Conservation (phyloP, 2,329 filamentous ascomycete species). For the Plectosphaerella plurivora region DNA sequence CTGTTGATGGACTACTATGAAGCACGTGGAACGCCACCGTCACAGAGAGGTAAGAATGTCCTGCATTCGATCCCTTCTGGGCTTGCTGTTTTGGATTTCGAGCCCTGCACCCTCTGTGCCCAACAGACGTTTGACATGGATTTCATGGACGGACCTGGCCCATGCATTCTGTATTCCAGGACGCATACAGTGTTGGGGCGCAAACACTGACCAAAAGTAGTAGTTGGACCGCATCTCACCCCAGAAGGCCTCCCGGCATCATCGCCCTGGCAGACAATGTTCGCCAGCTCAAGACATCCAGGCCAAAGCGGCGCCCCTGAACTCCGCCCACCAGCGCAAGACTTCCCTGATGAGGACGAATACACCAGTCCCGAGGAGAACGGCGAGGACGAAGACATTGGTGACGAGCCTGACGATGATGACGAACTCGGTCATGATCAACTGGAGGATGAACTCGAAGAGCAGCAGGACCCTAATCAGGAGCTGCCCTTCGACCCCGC, state of each 20-base stretch:
- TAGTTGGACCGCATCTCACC: background rate
- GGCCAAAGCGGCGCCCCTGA: background rate
- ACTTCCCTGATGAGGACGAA: constrained; percentile 15
- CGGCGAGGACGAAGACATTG: constrained; percentile 14
- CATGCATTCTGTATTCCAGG: too few species aligned
- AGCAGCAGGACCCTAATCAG: constrained; percentile 30
- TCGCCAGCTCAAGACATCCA: background rate
- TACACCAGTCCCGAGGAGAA: constrained; percentile 26
- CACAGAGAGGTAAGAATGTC: background rate
- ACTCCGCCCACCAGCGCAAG: background rate
- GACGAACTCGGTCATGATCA: background rate
- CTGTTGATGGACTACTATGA: constrained; percentile 2
- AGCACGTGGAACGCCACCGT: background rate
- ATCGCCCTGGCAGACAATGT: background rate
- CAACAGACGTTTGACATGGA: too few species aligned
- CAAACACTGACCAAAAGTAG: background rate
- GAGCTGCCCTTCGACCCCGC: constrained; percentile 44
- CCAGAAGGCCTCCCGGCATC: background rate
- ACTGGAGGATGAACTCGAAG: constrained; percentile 24
- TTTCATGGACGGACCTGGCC: too few species aligned
- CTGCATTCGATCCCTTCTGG: too few species aligned
- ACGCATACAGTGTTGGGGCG: background rate
- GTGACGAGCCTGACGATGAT: constrained; percentile 15
- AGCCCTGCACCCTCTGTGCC: too few species aligned
- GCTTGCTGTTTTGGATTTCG: too few species aligned